A percentile compares a stretch with the other conserved stretches of the same genome.
phyloP scores from a whole-genome alignment of 2,329 filamentous ascomycete species.

The Verticillium longisporum region DNA sequence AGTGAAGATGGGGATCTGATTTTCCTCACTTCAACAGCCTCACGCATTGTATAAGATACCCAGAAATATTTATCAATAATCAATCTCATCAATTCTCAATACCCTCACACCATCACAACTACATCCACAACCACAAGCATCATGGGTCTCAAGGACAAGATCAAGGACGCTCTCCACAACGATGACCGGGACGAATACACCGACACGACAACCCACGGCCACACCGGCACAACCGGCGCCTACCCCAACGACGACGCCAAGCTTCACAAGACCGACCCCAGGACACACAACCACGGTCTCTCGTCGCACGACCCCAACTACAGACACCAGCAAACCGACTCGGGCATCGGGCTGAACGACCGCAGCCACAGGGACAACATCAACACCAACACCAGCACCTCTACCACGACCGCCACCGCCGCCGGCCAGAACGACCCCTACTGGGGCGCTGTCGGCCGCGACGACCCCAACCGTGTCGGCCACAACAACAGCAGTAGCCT shows the following conservation, averaged over 20 bases:
- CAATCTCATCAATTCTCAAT: not conserved
- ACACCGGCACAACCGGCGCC: not conserved
- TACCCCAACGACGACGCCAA: not conserved
- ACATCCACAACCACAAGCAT: not conserved
- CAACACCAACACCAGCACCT: not conserved
- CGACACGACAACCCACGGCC: not conserved
- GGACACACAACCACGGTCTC: not conserved
- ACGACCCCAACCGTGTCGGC: conserved; percentile 1
- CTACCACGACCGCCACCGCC: not conserved
- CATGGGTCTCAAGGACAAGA: conserved; percentile 12
- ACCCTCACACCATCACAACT: not conserved
- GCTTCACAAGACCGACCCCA: conserved; percentile 1
- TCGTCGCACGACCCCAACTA: conserved; percentile 1
- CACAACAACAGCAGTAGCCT: not conserved
- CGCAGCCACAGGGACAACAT: not conserved
- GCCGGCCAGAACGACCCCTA: not conserved
- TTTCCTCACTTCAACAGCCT: not conserved
- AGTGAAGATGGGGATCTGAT: not conserved
- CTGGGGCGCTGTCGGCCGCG: conserved; percentile 1
- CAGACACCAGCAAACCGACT: conserved; percentile 2
- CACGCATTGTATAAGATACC: not conserved
- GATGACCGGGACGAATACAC: conserved; percentile 1
- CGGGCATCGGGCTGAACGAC: not conserved
- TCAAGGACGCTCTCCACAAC: conserved; percentile 11
- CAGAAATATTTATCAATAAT: not conserved